Evolutionary conservation across 2,329 filamentous ascomycete species (phyloP).

Genomic region (Trichophaea hybrida): DNA sequence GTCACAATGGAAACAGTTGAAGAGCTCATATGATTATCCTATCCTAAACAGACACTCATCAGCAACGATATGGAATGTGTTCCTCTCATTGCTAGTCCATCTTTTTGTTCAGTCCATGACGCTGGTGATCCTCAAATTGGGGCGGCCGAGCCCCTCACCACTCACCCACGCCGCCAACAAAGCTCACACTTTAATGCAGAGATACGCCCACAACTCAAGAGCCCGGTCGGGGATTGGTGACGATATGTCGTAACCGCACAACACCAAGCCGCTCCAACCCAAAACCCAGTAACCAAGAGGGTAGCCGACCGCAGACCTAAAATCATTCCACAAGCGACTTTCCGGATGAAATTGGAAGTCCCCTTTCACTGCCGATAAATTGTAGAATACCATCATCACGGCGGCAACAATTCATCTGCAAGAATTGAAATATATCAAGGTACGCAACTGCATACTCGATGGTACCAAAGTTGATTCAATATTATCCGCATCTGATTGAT

Average conservation of each 20-base stretch:
- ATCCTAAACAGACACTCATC: neutral
- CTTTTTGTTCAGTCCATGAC: neutral
- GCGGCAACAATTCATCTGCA: too few relatives aligned
- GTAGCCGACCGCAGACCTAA: neutral
- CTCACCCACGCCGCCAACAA: neutral
- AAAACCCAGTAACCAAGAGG: neutral
- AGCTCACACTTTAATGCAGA: neutral
- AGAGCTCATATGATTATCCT: neutral
- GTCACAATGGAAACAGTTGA: neutral
- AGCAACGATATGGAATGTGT: neutral
- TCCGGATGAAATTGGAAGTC: neutral
- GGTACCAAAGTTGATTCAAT: too few relatives aligned
- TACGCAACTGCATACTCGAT: too few relatives aligned
- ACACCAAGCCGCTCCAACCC: neutral
- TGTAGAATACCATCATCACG: too few relatives aligned
- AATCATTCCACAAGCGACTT: neutral
- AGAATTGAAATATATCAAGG: too few relatives aligned
- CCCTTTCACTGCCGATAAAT: too few relatives aligned
- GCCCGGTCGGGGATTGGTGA: neutral
- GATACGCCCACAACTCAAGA: neutral
- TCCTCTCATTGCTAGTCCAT: neutral
- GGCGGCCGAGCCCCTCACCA: neutral
- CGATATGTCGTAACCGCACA: neutral
- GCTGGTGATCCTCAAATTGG: neutral
- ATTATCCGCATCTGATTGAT: too few relatives aligned